Conservation (phyloP, 768 basidiomycete species). For the Leccinum truebloodii region DNA sequence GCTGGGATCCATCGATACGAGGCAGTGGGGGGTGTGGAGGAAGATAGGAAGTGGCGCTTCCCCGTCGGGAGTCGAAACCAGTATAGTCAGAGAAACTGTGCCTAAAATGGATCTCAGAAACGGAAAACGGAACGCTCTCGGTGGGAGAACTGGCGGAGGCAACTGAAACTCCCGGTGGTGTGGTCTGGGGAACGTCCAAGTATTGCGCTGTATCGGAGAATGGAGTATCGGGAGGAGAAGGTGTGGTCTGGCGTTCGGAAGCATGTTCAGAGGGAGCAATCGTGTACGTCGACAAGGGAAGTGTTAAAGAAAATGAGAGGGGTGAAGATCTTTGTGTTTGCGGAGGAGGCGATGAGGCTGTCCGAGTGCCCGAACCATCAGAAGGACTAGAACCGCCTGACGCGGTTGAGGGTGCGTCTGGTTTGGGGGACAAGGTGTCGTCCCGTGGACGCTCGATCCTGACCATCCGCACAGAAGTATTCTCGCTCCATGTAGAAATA, state of each 20-base stretch:
- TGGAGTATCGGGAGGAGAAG: conserved; percentile 20
- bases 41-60: conserved; percentile 36
- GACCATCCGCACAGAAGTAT: conserved; percentile 19
- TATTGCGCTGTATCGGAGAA: conserved; percentile 19
- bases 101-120: conserved; percentile 54
- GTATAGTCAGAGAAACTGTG: conserved; percentile 38
- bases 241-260: conserved; percentile 19
- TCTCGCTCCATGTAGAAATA: conserved; percentile 18
- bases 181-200: conserved; percentile 26
- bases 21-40: conserved; percentile 47
- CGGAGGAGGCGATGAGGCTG: conserved; percentile 19
- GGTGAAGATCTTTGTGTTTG: conserved; percentile 28
- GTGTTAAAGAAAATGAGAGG: conserved; percentile 49
- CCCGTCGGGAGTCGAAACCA: conserved; percentile 34
- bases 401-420: conserved; percentile 35
- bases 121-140: conserved; percentile 56
- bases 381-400: conserved; percentile 33
- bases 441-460: conserved; percentile 23
- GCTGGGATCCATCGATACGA: conserved; percentile 22
- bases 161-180: conserved; percentile 29
- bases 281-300: conserved; percentile 44
- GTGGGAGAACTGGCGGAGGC: conserved; percentile 49
- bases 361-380: conserved; percentile 20
- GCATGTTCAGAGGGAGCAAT: conserved; percentile 17
- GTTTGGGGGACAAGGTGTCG: conserved; percentile 18